A percentile compares a stretch with the other conserved stretches of the same genome.
Evolutionary conservation across 805 yeast species (phyloP).

Genomic region (Priceomyces fermenticarens): DNA sequence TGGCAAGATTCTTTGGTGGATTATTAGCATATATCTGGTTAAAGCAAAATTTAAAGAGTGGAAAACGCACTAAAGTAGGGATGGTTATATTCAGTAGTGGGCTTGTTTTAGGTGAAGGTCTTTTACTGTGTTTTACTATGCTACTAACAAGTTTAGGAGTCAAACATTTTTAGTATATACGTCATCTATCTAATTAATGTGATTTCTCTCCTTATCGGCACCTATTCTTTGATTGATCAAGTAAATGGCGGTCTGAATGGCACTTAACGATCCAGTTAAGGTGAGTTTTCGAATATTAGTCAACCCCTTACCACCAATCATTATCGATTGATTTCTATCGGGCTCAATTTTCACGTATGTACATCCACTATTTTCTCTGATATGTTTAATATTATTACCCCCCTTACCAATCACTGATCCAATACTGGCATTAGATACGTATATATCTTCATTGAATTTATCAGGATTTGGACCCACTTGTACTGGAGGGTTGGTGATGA

Average conservation of each 20-base stretch:
- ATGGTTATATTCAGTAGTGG: slow-evolving; percentile 92
- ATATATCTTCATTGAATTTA: slow-evolving; percentile 64
- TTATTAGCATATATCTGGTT: slow-evolving; percentile 60
- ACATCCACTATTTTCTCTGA: slow-evolving; percentile 68
- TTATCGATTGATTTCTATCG: slow-evolving; percentile 49
- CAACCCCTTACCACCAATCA: slow-evolving; percentile 43
- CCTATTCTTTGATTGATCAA: slow-evolving; percentile 71
- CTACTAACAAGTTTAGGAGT: slow-evolving; percentile 61
- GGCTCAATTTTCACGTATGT: slow-evolving; percentile 71
- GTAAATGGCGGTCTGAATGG: slow-evolving; percentile 70
- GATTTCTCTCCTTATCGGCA: slow-evolving; percentile 55
- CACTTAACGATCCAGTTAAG: slow-evolving; percentile 62
- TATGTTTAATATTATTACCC: slow-evolving; percentile 76
- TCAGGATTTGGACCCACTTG: slow-evolving; percentile 37
- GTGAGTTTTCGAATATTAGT: slow-evolving; percentile 55
- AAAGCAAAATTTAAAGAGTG: slow-evolving; percentile 17
- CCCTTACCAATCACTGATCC: slow-evolving; percentile 87
- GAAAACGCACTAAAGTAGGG: slow-evolving; percentile 52
- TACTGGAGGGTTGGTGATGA: slow-evolving; percentile 38
- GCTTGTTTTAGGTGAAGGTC: slow-evolving; percentile 89
- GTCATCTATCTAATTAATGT: neutral
- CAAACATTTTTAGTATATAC: slow-evolving; percentile 17
- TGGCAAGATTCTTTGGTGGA: slow-evolving; percentile 93
- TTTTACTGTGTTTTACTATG: slow-evolving; percentile 81
- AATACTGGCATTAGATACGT: slow-evolving; percentile 72